These are phyloP conservation scores for Rosa rugosa DNA, from an alignment of 306 rosid genomes.

Conservation along the genomic window DNA sequence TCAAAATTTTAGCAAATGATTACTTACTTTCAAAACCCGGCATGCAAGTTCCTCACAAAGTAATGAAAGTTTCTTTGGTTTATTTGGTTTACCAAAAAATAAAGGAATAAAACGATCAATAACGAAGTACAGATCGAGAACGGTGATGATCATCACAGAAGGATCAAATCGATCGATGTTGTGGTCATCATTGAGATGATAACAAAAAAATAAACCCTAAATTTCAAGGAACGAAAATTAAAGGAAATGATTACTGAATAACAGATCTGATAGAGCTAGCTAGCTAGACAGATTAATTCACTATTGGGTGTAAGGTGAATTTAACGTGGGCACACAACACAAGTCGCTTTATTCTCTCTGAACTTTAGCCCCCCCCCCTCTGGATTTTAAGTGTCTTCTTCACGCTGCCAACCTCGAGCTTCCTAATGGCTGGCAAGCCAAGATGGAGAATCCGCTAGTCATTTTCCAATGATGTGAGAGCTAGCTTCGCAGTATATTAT, in stretches of 20 bases:
- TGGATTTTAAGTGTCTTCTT: slow-evolving; percentile 45
- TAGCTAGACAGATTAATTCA: not conserved
- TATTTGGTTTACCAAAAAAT: not conserved
- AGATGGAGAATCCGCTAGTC: not conserved
- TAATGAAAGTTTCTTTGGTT: slow-evolving; percentile 3
- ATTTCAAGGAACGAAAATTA: not conserved
- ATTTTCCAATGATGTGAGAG: not conserved
- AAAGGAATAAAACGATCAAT: not conserved
- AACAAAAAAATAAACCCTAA: slow-evolving; percentile 1
- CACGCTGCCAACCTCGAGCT: slow-evolving; percentile 39
- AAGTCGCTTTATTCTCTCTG: slow-evolving; percentile 45
- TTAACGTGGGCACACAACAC: slow-evolving; percentile 39
- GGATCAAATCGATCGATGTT: not conserved
- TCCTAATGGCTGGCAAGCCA: slow-evolving; percentile 2
- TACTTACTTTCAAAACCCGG: slow-evolving; percentile 18
- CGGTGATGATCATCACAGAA: not conserved
- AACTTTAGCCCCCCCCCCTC: slow-evolving; percentile 27
- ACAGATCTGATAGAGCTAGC: not conserved
- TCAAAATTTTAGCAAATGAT: slow-evolving; percentile 12
- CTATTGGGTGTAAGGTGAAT: slow-evolving; percentile 16
- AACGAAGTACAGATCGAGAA: slow-evolving; percentile 7
- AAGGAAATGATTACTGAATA: slow-evolving; percentile 5
- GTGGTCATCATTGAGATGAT: slow-evolving; percentile 9
- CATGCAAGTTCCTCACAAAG: slow-evolving; percentile 9
- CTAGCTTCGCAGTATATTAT: not conserved